These are phyloP conservation scores for Gossypium turneri DNA, from an alignment of 345 rosid species.

Conservation along the genomic window DNA sequence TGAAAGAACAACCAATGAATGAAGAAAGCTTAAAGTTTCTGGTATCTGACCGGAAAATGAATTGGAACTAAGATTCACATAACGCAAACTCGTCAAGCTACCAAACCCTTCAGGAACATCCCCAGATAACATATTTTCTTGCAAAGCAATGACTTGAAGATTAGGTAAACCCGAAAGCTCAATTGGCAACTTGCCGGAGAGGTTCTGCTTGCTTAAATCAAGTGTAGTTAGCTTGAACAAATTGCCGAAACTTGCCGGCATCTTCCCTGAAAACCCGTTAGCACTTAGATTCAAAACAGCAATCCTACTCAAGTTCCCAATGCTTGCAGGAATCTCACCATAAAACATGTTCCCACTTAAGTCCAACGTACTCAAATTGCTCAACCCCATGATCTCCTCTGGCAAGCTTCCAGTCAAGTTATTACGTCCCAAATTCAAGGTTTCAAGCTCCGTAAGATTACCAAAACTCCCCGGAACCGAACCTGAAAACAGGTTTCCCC, in stretches of 20 bases:
- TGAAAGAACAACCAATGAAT: slow-evolving; percentile 59
- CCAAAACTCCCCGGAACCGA: slow-evolving; percentile 50
- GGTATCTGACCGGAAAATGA: slow-evolving; percentile 66
- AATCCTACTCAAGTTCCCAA: slow-evolving; percentile 51
- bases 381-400: slow-evolving; percentile 48
- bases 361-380: slow-evolving; percentile 61
- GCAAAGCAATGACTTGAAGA: slow-evolving; percentile 78
- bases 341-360: slow-evolving; percentile 59
- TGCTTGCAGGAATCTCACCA: slow-evolving; percentile 47
- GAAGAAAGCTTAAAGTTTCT: slow-evolving; percentile 64
- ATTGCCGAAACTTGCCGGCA: slow-evolving; percentile 49
- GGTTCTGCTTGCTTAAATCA: slow-evolving; percentile 61
- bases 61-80: slow-evolving; percentile 70
- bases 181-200: slow-evolving; percentile 60
- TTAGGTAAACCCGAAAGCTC: slow-evolving; percentile 85
- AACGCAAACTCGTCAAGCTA: slow-evolving; percentile 66
- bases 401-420: slow-evolving; percentile 62
- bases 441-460: slow-evolving; percentile 47
- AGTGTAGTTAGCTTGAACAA: slow-evolving; percentile 48
- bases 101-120: slow-evolving; percentile 81
- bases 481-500: slow-evolving; percentile 65
- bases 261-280: slow-evolving; percentile 47
- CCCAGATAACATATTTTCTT: slow-evolving; percentile 71
- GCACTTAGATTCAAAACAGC: slow-evolving; percentile 52
- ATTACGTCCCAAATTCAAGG: slow-evolving; percentile 49